A percentile compares a stretch with the other conserved stretches of the same genome.
phyloP scores from a whole-genome alignment of 192 early-diverging fungal genomes.

The Backusella tuberculispora region DNA sequence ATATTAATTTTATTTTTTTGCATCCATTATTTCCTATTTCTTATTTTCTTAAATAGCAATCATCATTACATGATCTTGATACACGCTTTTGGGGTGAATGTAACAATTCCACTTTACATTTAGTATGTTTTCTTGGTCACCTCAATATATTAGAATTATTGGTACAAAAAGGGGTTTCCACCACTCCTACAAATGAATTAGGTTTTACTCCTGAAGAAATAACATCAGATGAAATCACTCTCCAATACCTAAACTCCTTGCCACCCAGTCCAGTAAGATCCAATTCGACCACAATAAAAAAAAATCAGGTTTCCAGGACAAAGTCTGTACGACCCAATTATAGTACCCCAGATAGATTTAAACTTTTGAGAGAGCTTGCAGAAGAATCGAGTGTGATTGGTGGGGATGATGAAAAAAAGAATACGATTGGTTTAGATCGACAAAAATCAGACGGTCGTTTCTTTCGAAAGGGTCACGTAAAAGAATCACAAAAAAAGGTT shows the following conservation, averaged over 20 bases:
- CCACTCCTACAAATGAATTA: slow-evolving; percentile 18
- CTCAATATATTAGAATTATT: slow-evolving; percentile 22
- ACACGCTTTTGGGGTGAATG: slow-evolving; percentile 30
- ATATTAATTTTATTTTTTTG: no score
- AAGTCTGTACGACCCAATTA: slow-evolving; percentile 30
- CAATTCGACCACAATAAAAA: background rate
- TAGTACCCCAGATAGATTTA: slow-evolving; percentile 34
- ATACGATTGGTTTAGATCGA: background rate
- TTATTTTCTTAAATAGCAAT: slow-evolving; percentile 11
- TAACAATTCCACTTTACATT: slow-evolving; percentile 35
- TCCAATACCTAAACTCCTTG: background rate
- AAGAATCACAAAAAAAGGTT: slow-evolving; percentile 32
- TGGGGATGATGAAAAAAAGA: background rate
- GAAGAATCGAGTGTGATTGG: slow-evolving; percentile 28
- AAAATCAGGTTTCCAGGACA: background rate
- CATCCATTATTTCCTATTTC: no score
- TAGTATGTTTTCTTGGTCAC: slow-evolving; percentile 28
- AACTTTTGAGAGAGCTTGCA: slow-evolving; percentile 27
- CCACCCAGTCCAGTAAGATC: no score
- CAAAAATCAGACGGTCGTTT: slow-evolving; percentile 22
- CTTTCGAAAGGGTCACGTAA: slow-evolving; percentile 26
- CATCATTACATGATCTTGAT: slow-evolving; percentile 21
- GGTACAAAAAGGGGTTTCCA: slow-evolving; percentile 18
- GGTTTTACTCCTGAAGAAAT: slow-evolving; percentile 29
- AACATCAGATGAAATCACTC: background rate